Percentiles rank a stretch among this genome's conserved stretches.
Conservation (phyloP, 164 flowering plant species). For the Platanus orientalis region DNA sequence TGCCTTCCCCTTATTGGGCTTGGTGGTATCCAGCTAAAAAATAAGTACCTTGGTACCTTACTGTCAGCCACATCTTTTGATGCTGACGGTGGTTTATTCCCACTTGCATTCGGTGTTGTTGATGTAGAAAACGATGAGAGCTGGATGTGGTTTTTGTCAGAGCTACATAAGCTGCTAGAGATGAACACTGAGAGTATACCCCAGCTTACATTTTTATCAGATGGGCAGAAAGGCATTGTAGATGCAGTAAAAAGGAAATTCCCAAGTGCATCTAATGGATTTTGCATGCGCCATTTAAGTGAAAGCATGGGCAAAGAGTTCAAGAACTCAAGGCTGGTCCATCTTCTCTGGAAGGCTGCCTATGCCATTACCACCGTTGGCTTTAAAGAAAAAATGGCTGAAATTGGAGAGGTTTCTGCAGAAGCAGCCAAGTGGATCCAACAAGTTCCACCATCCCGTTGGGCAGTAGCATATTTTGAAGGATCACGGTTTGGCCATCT, state of each 20-base stretch:
- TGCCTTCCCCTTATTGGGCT: slow-evolving; percentile 67
- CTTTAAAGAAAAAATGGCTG: slow-evolving; percentile 62
- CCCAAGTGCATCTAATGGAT: slow-evolving; percentile 49
- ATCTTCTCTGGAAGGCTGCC: slow-evolving; percentile 78
- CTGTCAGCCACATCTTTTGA: slow-evolving; percentile 76
- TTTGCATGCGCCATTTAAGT: slow-evolving; percentile 65
- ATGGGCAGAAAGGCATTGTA: slow-evolving; percentile 49
- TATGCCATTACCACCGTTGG: slow-evolving; percentile 42
- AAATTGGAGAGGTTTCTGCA: slow-evolving; percentile 63
- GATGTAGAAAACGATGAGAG: slow-evolving; percentile 76
- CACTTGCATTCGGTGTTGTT: slow-evolving; percentile 77
- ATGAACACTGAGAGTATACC: slow-evolving; percentile 45
- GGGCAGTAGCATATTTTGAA: slow-evolving; percentile 68
- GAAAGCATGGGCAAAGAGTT: slow-evolving; percentile 62
- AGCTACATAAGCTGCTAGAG: slow-evolving; percentile 59
- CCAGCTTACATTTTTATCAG: slow-evolving; percentile 51
- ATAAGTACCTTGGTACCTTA: slow-evolving; percentile 76
- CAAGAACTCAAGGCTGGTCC: slow-evolving; percentile 62
- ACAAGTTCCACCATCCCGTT: slow-evolving; percentile 50
- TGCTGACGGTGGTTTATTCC: slow-evolving; percentile 73
- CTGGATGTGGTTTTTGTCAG: slow-evolving; percentile 81
- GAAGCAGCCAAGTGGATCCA: slow-evolving; percentile 70
- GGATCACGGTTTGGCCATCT: slow-evolving; percentile 68
- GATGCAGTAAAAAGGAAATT: slow-evolving; percentile 63
- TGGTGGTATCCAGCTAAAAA: slow-evolving; percentile 58